Percentiles rank a stretch among this genome's conserved stretches.
Evolutionary conservation across 1,139 yeast species (phyloP).

Genomic region (Meyerozyma elateridarum): DNA sequence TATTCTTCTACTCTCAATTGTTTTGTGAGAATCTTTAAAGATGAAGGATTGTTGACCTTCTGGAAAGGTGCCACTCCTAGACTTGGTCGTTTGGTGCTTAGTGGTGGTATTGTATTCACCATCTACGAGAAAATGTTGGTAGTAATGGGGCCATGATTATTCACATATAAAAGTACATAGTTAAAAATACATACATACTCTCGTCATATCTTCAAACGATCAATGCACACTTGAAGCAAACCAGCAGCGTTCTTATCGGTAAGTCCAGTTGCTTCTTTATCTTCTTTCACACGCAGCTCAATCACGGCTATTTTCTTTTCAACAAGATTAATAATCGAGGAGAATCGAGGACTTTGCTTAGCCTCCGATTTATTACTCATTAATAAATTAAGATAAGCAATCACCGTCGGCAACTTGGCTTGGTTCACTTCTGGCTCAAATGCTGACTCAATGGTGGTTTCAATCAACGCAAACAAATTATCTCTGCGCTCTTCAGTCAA

Average conservation of each 20-base stretch:
- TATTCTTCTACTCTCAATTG: constrained; percentile 79
- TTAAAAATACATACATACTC: background rate
- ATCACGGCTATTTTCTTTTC: constrained; percentile 14
- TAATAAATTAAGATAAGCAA: constrained; percentile 53
- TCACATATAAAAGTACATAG: constrained; percentile 1
- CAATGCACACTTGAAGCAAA: constrained; percentile 37
- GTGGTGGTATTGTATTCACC: constrained; percentile 96
- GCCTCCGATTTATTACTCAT: constrained; percentile 36
- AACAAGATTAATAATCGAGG: constrained; percentile 16
- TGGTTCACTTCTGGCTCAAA: constrained; percentile 15
- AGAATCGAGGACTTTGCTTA: constrained; percentile 18
- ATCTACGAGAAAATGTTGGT: constrained; percentile 85
- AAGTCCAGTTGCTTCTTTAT: constrained; percentile 19
- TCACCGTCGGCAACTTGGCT: constrained; percentile 36
- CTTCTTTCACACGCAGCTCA: constrained; percentile 11
- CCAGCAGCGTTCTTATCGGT: constrained; percentile 28
- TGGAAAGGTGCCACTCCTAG: constrained; percentile 99
- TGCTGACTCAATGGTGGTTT: constrained; percentile 30
- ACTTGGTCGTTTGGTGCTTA: constrained; percentile 80
- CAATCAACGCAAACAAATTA: constrained; percentile 37
- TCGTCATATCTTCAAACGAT: constrained; percentile 20
- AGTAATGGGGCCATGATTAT: constrained; percentile 27
- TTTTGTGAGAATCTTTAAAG: constrained; percentile 69
- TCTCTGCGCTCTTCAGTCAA: constrained; percentile 33
- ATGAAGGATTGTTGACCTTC: constrained; percentile 88